Evolutionary conservation across 2,329 filamentous ascomycete genomes (phyloP).

Genomic region (Xylaria sp.): DNA sequence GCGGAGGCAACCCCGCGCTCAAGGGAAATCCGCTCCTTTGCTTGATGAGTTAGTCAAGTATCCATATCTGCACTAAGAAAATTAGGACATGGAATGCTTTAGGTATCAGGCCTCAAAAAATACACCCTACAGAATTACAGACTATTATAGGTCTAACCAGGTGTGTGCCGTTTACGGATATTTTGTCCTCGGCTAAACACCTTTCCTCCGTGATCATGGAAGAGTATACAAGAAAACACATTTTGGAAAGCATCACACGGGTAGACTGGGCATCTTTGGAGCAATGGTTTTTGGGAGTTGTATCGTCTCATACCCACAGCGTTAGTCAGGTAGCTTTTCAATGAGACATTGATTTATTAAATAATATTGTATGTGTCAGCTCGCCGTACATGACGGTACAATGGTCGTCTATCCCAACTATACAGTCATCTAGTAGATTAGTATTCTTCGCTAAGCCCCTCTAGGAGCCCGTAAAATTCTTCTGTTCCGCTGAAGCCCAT

Average conservation of each 20-base stretch:
- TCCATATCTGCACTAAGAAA: neutral
- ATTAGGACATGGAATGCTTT: neutral
- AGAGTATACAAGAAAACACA: neutral
- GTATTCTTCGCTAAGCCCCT: slow-evolving; percentile 43
- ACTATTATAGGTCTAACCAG: neutral
- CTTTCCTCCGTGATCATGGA: neutral
- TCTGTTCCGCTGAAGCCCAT: slow-evolving; percentile 47
- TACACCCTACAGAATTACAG: neutral
- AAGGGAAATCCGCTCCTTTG: neutral
- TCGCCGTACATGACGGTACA: neutral
- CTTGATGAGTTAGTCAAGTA: neutral
- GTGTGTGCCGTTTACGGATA: neutral
- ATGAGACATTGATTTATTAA: slow-evolving; percentile 11
- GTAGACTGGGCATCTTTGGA: slow-evolving; percentile 2
- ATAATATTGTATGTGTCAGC: neutral
- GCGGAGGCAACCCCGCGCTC: neutral
- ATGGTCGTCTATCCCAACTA: neutral
- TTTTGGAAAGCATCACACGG: slow-evolving; percentile 19
- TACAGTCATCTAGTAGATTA: slow-evolving; percentile 21
- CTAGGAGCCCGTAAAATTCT: slow-evolving; percentile 42
- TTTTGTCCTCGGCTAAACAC: neutral
- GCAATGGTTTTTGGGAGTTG: neutral
- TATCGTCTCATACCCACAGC: slow-evolving; percentile 16
- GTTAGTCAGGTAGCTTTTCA: slow-evolving; percentile 9
- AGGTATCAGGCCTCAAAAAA: neutral